These are phyloP conservation scores for Cladosporium sp. DNA, from an alignment of 2,329 filamentous ascomycete species.

Conservation along the genomic window DNA sequence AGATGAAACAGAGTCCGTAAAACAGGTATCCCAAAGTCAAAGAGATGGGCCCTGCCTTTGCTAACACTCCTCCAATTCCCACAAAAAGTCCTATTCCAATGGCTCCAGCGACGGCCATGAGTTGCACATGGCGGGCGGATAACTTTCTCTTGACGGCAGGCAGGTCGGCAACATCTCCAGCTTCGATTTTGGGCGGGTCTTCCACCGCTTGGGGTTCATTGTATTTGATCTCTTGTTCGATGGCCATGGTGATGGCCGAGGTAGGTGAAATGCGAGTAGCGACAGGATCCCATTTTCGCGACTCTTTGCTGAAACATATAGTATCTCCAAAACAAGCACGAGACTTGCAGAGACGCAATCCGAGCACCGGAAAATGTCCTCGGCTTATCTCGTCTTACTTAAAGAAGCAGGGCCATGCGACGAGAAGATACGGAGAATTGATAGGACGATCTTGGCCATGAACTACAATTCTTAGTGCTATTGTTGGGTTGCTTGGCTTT, in stretches of 20 bases:
- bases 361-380: not conserved
- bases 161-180: not conserved
- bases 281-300: not conserved
- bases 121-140: constrained; percentile 16
- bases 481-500: not conserved
- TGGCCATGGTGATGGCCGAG: not conserved
- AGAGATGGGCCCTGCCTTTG: constrained; percentile 41
- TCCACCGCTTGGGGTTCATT: not conserved
- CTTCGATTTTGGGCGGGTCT: not conserved
- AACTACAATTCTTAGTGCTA: not conserved
- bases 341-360: not conserved
- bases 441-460: not conserved
- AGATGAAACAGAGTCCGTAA: constrained; percentile 23
- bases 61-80: constrained; percentile 11
- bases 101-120: constrained; percentile 18
- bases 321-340: not conserved
- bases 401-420: not conserved
- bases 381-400: not conserved
- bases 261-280: not conserved
- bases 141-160: constrained; percentile 2
- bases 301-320: not conserved
- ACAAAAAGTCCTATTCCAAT: constrained; percentile 21
- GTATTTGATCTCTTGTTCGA: not conserved
- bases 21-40: constrained; percentile 30
- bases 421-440: not conserved